Evolutionary conservation across 1,139 yeast genomes (phyloP), one percentile per base, ranked within the genome.

Genomic region (Debaryomyces fabryi): DNA sequence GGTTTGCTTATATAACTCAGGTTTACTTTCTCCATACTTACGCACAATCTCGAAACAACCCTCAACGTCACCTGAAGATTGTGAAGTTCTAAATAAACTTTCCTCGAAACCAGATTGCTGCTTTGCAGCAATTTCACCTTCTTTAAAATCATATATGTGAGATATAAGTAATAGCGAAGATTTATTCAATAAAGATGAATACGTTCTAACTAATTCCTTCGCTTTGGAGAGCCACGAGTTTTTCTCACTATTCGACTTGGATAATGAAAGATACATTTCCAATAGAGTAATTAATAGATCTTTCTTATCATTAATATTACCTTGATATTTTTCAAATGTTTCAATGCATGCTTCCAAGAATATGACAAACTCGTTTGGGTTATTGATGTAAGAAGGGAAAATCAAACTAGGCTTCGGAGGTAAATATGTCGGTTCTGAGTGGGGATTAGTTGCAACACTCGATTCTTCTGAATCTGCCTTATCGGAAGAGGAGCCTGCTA

Each of bases 371-470:
- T 92, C 95, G 59, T 85, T 81, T 0, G 96, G 91, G 61, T 88
- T 90, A 58, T 86, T 82, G 13, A 88, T 82, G 64, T 93, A 95
- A 2, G 96, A 83, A 1, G 96, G 84, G 62, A 91, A 95, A 2
- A 93, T 88, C 38, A 93, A 74, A 46, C 92, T 79, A 3, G 99
- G 98, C 48, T 85, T 79, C 1, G 99, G 99, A 1, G 98, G 97
- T 49, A 87, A 85, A 62, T 92, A 92, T 0, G 96, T 88, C 1
- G 96, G 93, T 25, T 64, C 50, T 3, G 57, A 51, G 20, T 46
- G 41, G 27, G 24, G 12, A 20, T 29, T 36, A 5, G 45, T 27
- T 7, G 44, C 10, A n/a, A 49, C 51, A n/a, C 18, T 40, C 4
- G 42, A 39, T n/a, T 52, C 53, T 24, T 56, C 60, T 6, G 53